Evolutionary conservation across 805 yeast genomes (phyloP), one percentile per base, ranked within the genome.

Genomic region (Hagleromyces aurorensis): DNA sequence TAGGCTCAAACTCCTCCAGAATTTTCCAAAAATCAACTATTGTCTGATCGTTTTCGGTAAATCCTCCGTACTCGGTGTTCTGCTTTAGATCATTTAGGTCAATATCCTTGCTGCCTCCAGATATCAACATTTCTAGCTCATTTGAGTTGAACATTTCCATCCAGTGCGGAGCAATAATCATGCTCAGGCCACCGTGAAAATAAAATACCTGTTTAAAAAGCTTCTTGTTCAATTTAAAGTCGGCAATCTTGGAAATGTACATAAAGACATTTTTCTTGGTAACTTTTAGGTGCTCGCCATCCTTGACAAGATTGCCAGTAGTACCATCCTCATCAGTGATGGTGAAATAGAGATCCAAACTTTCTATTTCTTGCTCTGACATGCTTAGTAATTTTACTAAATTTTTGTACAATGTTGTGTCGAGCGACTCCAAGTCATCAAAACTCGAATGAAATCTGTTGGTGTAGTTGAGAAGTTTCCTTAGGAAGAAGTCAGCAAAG

Each of bases 401-500:
- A 36, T 72, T 81, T 3, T 54, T 34, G 44, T 81, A 83, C 11
- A 89, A 57, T 19, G 75, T 79, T 0, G 63, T 54, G 53, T 89
- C 98, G 22, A 82, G 62, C 25, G 73, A 69, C 25, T 68, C 70
- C 40, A 89, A 62, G 46, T 89, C 97, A 52, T 86, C 89, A 44
- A 87, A 75, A 0, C 87, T 72, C 0, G 59, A 44, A 6, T 45
- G 44, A 21, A 59, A 44, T 13, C 41, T 30, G 10, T 49, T 39
- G 6, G 47, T 40, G 9, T 65, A 54, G 25, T 59, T 62, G 28
- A 69, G 61, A 78, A 89, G 73, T 48, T 81, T 75, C 53, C 69
- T 74, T 23, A 91, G 54, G 46, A 89, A 89, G 40, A 85, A 84
- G 2, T 89, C 82, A 0, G 96, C 86, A 66, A 89, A 87, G 11